phyloP scores from a whole-genome alignment of 2,329 filamentous ascomycete genomes.

The Alternaria sp. region DNA sequence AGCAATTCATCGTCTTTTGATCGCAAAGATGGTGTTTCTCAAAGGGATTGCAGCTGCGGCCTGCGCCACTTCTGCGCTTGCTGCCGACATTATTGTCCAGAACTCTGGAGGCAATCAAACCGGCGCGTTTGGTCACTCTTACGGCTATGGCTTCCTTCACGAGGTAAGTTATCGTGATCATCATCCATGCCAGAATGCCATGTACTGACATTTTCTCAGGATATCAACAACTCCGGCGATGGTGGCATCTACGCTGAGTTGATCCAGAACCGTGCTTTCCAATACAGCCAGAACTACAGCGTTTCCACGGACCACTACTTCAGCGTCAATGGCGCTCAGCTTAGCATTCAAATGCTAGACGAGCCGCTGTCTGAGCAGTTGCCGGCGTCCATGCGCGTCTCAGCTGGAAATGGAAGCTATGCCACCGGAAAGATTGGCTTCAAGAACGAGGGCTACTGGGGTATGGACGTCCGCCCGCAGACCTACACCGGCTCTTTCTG shows the following conservation, averaged over 20 bases:
- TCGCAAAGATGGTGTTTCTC: slow-evolving; percentile 28
- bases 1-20: slow-evolving; percentile 17
- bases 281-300: slow-evolving; percentile 50
- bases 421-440: slow-evolving; percentile 54
- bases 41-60: slow-evolving; percentile 28
- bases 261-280: slow-evolving; percentile 74
- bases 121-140: slow-evolving; percentile 37
- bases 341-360: slow-evolving; percentile 48
- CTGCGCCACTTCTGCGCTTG: slow-evolving; percentile 27
- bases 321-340: slow-evolving; percentile 42
- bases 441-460: slow-evolving; percentile 59
- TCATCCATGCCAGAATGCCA: no score
- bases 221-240: slow-evolving; percentile 71
- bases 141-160: slow-evolving; percentile 41
- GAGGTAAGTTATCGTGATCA: slow-evolving; percentile 21
- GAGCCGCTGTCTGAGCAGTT: slow-evolving; percentile 55
- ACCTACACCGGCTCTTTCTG: slow-evolving; percentile 61
- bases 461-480: slow-evolving; percentile 57
- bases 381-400: slow-evolving; percentile 52
- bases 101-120: slow-evolving; percentile 36
- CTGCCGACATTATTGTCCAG: slow-evolving; percentile 35
- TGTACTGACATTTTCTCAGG: slow-evolving; percentile 19
- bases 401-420: slow-evolving; percentile 43
- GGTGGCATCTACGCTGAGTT: slow-evolving; percentile 76
- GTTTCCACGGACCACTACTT: slow-evolving; percentile 38